A percentile compares a stretch with the other conserved stretches of the same genome.
Evolutionary conservation across 495 filamentous ascomycete species (phyloP).

Genomic region (Neurospora sp.): DNA sequence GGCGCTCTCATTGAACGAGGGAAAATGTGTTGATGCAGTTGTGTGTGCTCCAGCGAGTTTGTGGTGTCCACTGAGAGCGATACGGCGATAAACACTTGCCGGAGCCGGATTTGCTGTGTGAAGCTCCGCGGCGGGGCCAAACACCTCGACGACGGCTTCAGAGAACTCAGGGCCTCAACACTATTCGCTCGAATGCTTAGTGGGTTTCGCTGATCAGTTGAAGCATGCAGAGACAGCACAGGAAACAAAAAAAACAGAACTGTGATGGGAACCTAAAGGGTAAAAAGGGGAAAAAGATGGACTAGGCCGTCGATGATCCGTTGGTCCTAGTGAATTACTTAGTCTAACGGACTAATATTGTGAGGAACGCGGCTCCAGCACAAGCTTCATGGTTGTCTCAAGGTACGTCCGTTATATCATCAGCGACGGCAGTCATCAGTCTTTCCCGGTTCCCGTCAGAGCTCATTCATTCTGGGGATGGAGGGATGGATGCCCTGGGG

Average conservation of each 20-base stretch:
- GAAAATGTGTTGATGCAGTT: background rate
- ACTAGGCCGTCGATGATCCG: background rate
- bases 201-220: background rate
- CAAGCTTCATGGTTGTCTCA: constrained; percentile 10
- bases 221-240: background rate
- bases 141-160: background rate
- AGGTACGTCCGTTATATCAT: constrained; percentile 12
- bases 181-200: background rate
- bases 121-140: background rate
- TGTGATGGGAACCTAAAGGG: background rate
- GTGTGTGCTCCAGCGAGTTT: background rate
- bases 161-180: background rate
- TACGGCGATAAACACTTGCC: background rate
- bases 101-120: background rate
- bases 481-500: background rate
- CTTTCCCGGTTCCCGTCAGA: background rate
- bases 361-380: background rate
- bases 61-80: background rate
- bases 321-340: background rate
- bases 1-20: constrained; percentile 8
- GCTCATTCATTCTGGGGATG: background rate
- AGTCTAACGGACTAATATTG: background rate
- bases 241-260: background rate
- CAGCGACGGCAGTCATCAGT: background rate
- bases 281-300: background rate